Evolutionary conservation across 176 grass and related monocot species (phyloP), one percentile per base, ranked within the genome.

Genomic region (Hyparrhenia diplandra): DNA sequence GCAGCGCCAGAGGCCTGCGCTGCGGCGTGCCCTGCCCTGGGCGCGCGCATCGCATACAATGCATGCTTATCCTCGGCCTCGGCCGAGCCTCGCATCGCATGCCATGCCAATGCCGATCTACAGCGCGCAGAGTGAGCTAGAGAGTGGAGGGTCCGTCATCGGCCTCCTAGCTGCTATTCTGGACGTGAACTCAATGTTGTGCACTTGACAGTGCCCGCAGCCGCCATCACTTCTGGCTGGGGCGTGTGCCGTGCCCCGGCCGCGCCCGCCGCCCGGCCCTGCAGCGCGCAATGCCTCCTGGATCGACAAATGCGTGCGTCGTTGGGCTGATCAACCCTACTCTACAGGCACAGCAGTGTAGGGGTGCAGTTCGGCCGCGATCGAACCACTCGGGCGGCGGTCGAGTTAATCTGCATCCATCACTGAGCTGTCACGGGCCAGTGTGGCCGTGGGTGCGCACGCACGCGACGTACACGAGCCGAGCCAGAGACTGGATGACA

Each of bases 161-260:
- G 36, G 6, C 36, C 6, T 21, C 30, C 45, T 76, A 24, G 54
- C 11, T 84, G 65, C 76, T 79, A 69, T 66, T 71, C 81, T 83
- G 62, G 30, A 64, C 18, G 69, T 72, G 78, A 85, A 73, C 42
- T 60, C 58, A 51, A 39, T 42, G 74, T 54, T 65, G 75, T 70
- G 62, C 72, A 4, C 29, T 31, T 81, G 16, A 80, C 69, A 73
- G 82, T 52, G n/a, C n/a, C n/a, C n/a, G n/a, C n/a, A n/a, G 69
- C 70, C 40, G 81, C 62, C 81, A 88, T 84, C 81, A 75, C 66
- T 62, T 84, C 68, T 79, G 54, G 30, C 76, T 39, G n/a, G 10
- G 23, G 57, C 18, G 51, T 9, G 76, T 21, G 6, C 6, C 2
- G 17, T 21, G 83, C 54, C 67, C 64, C 11, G 66, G 64, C 63